Evolutionary conservation across 2,329 filamentous ascomycete species (phyloP), one percentile per base, ranked within the genome.

Genomic region (Talaromyces sp.): DNA sequence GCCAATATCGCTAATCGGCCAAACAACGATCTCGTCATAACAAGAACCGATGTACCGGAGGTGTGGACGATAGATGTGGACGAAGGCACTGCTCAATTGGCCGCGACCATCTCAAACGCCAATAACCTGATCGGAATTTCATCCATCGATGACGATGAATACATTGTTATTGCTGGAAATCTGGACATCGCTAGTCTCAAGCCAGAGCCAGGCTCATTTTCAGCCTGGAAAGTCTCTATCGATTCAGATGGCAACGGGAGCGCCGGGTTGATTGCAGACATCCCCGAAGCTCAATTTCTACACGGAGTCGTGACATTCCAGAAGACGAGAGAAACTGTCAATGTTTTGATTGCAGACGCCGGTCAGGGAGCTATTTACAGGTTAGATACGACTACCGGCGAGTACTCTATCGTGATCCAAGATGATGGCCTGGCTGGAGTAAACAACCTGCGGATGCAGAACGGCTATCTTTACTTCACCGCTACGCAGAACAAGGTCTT

Each of bases 21-120:
- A 6, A 75, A 73, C 33, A 72, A 75, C 21, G 69, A 73, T 42
- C 64, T 77, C 14, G 68, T 77, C 7, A 62, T 74, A 21, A 71
- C 71, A 5, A 44, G 64, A 23, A 55, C 64, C n/a, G 67, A 61
- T 31, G 62, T 60, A 23, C 61, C 66, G 39, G 66, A 66, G 48
- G 57, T 66, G 28, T 69, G 66, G 66, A 65, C 65, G 21, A 60
- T 66, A n/a, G 55, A 59, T 23, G 58, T 62, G 23, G 57, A 61
- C 1, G 44, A 60, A 31, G 59, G 52, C 42, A 59, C 66, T 21
- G 66, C 64, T 18, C 46, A 54, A n/a, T 21, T 63, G 4, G 48
- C 65, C 11, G 46, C 63, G 46, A 64, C 54, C 21, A 67, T 68
- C 39, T 42, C 65, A 2, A 62, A 55, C 23, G 66, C 44, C 1